Evolutionary conservation across 176 grass and related monocot genomes (phyloP), one percentile per base, ranked within the genome.

Genomic region (Avena insularis): DNA sequence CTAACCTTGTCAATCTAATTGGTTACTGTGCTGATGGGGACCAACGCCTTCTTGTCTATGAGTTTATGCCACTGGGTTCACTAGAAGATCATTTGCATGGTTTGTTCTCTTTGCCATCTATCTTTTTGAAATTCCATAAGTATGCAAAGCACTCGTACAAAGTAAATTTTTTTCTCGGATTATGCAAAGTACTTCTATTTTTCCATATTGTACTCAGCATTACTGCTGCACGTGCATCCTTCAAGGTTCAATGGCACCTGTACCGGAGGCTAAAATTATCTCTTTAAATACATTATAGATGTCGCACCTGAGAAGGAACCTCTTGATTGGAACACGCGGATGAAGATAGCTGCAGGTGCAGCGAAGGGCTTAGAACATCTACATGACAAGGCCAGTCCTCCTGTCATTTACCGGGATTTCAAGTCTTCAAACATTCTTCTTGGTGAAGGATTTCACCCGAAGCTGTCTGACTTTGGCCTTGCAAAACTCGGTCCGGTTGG

Each of bases 351-450:
- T 76, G 95, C 95, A 36, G 95, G 95, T 89, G 95, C 95, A 75
- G 95, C 95, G 38, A 94, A 97, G 72, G 95, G 95, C 63, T 90
- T 97, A 57, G 92, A 97, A 82, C 92, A 97, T 89, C 90, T 97
- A 53, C 95, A 97, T 21, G 95, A 97, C 90, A 94, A 92, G 90
- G 90, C 92, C 40, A 94, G 90, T 63, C 95, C 95, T 17, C 95
- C 95, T 1, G 90, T 97, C 79, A 97, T 97, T 85, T 97, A 92
- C 49, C 86, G 95, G 4, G 95, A 97, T 85, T 97, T 97, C 87
- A 97, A 97, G 78, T 92, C 95, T 8, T 97, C 95, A 75, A 97
- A 97, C 84, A 97, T 97, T 86, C 95, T 97, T 83, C 89, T 97
- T 62, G 92, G 86, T 56, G 92, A 97, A 90, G 88, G 88, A 73